phyloP scores from a whole-genome alignment of 441 rosid species.

The Populus hybrid region DNA sequence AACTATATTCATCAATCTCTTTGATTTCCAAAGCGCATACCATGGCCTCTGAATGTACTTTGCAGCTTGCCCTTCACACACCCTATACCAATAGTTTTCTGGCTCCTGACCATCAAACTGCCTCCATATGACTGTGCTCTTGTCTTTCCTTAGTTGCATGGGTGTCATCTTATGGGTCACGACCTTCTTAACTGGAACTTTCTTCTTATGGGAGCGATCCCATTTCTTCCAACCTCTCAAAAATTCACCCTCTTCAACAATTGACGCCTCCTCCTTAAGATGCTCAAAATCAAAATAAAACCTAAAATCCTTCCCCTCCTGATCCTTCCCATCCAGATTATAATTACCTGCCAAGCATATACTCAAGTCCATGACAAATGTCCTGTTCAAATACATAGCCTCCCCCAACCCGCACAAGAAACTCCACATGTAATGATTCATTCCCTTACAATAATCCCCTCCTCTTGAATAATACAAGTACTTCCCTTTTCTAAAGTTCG shows the following conservation, averaged over 20 bases:
- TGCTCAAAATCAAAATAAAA: constrained; percentile 96
- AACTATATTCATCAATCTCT: constrained; percentile 92
- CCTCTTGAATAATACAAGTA: constrained; percentile 88
- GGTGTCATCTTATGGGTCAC: constrained; percentile 62
- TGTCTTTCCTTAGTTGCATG: constrained; percentile 68
- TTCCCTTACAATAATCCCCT: constrained; percentile 93
- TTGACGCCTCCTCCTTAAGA: constrained; percentile 73
- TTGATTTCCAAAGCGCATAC: constrained; percentile 90
- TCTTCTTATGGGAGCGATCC: constrained; percentile 64
- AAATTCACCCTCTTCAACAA: constrained; percentile 81
- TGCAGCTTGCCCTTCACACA: constrained; percentile 87
- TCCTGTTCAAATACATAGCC: constrained; percentile 87
- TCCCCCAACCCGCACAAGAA: constrained; percentile 95
- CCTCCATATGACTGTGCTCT: constrained; percentile 76
- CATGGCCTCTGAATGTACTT: constrained; percentile 83
- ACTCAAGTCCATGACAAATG: constrained; percentile 88
- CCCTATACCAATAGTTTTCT: constrained; percentile 93
- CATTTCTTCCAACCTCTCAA: constrained; percentile 76
- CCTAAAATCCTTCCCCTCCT: constrained; percentile 89
- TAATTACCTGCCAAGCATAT: constrained; percentile 70
- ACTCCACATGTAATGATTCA: constrained; percentile 98
- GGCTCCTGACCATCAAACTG: constrained; percentile 91
- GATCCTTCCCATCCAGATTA: constrained; percentile 63
- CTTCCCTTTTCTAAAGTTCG: constrained; percentile 68
- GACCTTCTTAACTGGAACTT: constrained; percentile 67